phyloP scores from a whole-genome alignment of 257 asterid species.

The Prunella vulgaris region DNA sequence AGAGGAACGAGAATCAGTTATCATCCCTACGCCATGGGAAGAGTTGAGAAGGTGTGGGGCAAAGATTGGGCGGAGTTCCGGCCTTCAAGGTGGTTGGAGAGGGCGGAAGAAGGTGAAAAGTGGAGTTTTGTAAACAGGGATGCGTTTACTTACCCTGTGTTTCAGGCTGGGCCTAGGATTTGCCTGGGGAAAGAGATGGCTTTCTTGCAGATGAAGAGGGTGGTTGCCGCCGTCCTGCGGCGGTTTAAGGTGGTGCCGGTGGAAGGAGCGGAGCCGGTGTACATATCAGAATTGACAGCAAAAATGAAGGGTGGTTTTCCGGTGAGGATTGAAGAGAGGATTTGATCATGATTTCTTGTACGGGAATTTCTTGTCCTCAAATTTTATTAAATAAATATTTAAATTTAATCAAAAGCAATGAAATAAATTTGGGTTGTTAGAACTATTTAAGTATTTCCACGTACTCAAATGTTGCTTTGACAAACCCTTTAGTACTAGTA shows the following conservation, averaged over 20 bases:
- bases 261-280: conserved; percentile 23
- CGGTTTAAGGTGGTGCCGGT: conserved; percentile 33
- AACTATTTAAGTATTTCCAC: no score
- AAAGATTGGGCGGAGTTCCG: conserved; percentile 33
- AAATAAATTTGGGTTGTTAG: no score
- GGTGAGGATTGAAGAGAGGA: conserved; percentile 35
- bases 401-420: no score
- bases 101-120: conserved; percentile 1
- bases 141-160: conserved; percentile 28
- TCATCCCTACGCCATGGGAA: conserved; percentile 34
- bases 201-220: conserved; percentile 33
- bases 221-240: conserved; percentile 25
- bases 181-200: conserved; percentile 38
- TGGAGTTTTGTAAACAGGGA: conserved; percentile 26
- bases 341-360: background rate
- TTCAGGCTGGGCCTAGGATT: conserved; percentile 35
- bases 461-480: no score
- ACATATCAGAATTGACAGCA: conserved; percentile 18
- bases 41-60: conserved; percentile 33
- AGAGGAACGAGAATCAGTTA: conserved; percentile 24
- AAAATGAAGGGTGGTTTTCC: conserved; percentile 40
- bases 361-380: background rate
- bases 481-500: no score
- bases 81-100: conserved; percentile 28
- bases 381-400: no score